phyloP scores from a whole-genome alignment of 1,284 basidiomycete species.

The Hypsizygus ulmarius region DNA sequence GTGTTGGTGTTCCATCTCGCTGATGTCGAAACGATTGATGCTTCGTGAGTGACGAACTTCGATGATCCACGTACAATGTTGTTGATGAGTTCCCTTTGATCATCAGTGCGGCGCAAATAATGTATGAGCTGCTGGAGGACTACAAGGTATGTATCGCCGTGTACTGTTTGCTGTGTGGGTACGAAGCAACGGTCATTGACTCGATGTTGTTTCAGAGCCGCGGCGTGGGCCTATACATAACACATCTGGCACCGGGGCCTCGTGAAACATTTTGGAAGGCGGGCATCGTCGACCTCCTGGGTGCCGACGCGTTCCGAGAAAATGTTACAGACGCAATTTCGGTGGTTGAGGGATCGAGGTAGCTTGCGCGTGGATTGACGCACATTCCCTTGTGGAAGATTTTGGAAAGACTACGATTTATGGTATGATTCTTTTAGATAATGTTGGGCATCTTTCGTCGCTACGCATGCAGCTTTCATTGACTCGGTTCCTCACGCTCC shows the following conservation, averaged over 20 bases:
- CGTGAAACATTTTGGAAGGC: constrained; percentile 63
- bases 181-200: neutral
- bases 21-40: constrained; percentile 82
- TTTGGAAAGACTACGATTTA: too few relatives aligned
- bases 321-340: constrained; percentile 69
- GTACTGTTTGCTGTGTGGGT: constrained; percentile 5
- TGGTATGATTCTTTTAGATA: too few relatives aligned
- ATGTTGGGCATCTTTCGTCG: neutral
- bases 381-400: too few relatives aligned
- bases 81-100: constrained; percentile 11
- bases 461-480: neutral
- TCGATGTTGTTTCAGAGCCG: constrained; percentile 44
- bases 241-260: constrained; percentile 65
- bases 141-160: constrained; percentile 75
- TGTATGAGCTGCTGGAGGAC: constrained; percentile 76
- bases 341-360: constrained; percentile 34
- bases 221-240: constrained; percentile 74
- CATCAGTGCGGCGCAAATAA: constrained; percentile 77
- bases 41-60: constrained; percentile 58
- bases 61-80: neutral
- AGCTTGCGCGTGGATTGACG: neutral
- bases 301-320: constrained; percentile 67
- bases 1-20: constrained; percentile 87
- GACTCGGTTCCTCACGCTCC: neutral
- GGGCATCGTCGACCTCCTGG: constrained; percentile 64